These are phyloP conservation scores for Globisporangium iwayamae DNA, from an alignment of 352 stramenopile species.

Conservation along the genomic window DNA sequence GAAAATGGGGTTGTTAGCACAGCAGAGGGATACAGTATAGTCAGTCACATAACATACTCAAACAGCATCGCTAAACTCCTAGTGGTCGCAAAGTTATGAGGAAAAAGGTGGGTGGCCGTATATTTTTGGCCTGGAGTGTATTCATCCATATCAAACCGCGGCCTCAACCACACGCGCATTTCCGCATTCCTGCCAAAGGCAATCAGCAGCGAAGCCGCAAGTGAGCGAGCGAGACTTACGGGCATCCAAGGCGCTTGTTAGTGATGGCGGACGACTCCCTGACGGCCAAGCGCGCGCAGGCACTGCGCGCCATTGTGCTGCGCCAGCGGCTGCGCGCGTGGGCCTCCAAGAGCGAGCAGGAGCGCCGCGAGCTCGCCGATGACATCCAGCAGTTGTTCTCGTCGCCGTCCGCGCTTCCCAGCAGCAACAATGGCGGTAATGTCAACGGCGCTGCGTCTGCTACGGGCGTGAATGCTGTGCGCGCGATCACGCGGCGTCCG, in stretches of 20 bases:
- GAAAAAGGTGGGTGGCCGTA: no score
- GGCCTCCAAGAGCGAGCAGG: conserved; percentile 52
- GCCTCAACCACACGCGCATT: not conserved
- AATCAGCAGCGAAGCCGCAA: not conserved
- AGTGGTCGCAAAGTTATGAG: no score
- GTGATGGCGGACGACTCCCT: conserved; percentile 5
- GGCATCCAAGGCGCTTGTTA: no score
- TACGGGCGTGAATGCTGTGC: conserved; percentile 15
- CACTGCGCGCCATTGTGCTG: conserved; percentile 42
- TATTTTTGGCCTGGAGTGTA: no score
- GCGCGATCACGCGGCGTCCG: conserved; percentile 67
- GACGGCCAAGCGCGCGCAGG: conserved; percentile 18
- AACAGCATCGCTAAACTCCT: no score
- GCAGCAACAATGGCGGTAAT: conserved; percentile 1
- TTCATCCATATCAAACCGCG: conserved; percentile 9
- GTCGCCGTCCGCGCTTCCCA: conserved; percentile 25
- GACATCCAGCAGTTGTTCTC: conserved; percentile 63
- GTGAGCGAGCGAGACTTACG: not conserved
- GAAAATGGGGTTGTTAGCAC: no score
- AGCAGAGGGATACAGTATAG: no score
- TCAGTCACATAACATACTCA: no score
- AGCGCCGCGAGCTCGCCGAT: conserved; percentile 47
- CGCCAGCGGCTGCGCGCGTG: conserved; percentile 51
- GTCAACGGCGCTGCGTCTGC: not conserved
- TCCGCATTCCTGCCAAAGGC: conserved; percentile 1